phyloP scores from a whole-genome alignment of 805 yeast species.

The Ogataea pilisensis region DNA sequence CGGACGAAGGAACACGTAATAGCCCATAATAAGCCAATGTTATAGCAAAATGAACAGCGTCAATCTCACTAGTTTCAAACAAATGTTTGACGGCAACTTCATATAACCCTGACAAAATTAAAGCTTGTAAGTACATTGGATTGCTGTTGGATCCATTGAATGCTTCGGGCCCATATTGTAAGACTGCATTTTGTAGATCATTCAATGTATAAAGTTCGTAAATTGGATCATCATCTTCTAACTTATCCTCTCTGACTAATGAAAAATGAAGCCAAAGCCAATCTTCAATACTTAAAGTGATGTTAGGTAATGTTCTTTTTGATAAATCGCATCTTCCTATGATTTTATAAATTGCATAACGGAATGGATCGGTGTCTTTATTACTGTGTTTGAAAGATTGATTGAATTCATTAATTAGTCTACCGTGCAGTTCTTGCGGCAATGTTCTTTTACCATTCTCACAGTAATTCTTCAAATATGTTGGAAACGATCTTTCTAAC shows the following conservation, averaged over 20 bases:
- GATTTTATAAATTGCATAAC: constrained; percentile 84
- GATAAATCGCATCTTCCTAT: constrained; percentile 85
- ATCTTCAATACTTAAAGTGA: constrained; percentile 80
- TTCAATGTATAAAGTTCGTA: constrained; percentile 67
- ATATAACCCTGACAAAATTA: constrained; percentile 73
- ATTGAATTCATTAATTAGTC: constrained; percentile 75
- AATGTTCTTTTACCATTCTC: constrained; percentile 50
- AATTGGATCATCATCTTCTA: constrained; percentile 36
- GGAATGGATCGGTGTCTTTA: constrained; percentile 80
- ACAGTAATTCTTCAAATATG: constrained; percentile 69
- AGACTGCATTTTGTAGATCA: constrained; percentile 69
- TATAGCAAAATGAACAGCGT: constrained; percentile 86
- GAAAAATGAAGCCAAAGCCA: constrained; percentile 95
- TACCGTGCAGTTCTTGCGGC: constrained; percentile 62
- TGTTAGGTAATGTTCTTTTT: constrained; percentile 60
- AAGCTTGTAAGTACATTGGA: constrained; percentile 68
- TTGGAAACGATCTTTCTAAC: constrained; percentile 79
- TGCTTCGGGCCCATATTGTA: constrained; percentile 67
- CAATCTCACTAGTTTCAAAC: constrained; percentile 64
- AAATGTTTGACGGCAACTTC: constrained; percentile 73
- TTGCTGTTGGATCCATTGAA: constrained; percentile 64
- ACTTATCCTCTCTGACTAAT: constrained; percentile 56
- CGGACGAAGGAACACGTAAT: constrained; percentile 38
- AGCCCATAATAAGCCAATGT: constrained; percentile 72
- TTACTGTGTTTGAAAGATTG: constrained; percentile 65